Evolutionary conservation across 2,329 filamentous ascomycete species (phyloP), one percentile per base, ranked within the genome.

Genomic region (Lanzia echinophila): DNA sequence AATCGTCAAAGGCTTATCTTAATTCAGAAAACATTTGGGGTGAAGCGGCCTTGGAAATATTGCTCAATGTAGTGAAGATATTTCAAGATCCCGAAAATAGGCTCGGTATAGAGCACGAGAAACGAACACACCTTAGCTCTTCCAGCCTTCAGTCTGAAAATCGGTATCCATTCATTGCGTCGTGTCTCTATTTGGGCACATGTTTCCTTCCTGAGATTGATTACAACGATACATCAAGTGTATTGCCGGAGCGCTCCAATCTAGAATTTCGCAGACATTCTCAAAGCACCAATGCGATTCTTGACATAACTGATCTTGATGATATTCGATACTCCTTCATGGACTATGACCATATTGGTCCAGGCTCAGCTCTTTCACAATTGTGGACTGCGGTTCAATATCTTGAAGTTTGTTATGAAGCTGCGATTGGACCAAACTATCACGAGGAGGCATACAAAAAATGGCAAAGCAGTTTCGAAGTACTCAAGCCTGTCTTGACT

Each of bases 301-400:
- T 65, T 6, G 62, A 65, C 46, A 60, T 64, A 28, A 59, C 61
- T 6, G 49, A 60, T 13, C 52, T 38, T 2, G 20, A 32, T 3
- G 24, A 41, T n/a, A 34, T 58, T 4, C 51, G 47, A 4, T 62
- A 63, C 47, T 63, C 58, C 36, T 65, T 63, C 47, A 59, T 38
- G n/a, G 6, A n/a, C n/a, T 32, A 34, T 45, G 24, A 47, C 36
- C n/a, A 47, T 15, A n/a, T n/a, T n/a, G n/a, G n/a, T n/a, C n/a
- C n/a, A n/a, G n/a, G n/a, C n/a, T n/a, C n/a, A n/a, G n/a, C n/a
- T n/a, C n/a, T n/a, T n/a, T n/a, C n/a, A n/a, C n/a, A n/a, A n/a
- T n/a, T n/a, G n/a, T 33, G 45, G 31, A 10, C 38, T 41, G 38
- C 38, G 7, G 7, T 6, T n/a, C 8, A 41, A n/a, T 41, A 41